phyloP scores from a whole-genome alignment of 2,329 filamentous ascomycete genomes.

The Venturia asperata region DNA sequence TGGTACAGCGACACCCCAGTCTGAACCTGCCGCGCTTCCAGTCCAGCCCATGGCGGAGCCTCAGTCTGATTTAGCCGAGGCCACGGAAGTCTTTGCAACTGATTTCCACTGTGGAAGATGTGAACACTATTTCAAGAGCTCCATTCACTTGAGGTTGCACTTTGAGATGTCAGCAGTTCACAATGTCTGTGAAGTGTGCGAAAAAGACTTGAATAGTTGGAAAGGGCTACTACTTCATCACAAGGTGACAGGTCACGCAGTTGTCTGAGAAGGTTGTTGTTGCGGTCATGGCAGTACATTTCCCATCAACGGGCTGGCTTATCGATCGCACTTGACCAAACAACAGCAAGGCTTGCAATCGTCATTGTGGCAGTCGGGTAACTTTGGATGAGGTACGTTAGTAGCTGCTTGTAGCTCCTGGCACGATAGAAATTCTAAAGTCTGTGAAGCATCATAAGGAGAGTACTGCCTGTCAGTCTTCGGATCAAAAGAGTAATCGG shows the following conservation, averaged over 20 bases:
- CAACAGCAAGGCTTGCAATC: neutral
- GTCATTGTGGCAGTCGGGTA: neutral
- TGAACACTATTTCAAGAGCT: neutral
- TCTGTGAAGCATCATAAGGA: neutral
- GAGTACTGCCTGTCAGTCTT: neutral
- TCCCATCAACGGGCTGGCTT: neutral
- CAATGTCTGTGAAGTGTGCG: neutral
- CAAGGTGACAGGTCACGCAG: neutral
- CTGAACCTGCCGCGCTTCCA: neutral
- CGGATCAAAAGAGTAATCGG: neutral
- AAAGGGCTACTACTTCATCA: neutral
- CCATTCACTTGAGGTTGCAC: neutral
- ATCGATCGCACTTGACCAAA: neutral
- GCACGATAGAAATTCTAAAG: neutral
- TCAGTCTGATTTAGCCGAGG: neutral
- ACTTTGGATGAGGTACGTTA: neutral
- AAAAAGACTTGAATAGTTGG: neutral
- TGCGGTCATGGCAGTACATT: neutral
- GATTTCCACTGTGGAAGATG: neutral
- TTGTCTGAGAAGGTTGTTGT: neutral
- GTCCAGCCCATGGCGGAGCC: neutral
- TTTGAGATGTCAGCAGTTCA: neutral
- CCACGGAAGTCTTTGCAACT: neutral
- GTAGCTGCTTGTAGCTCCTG: neutral
- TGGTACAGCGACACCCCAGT: neutral